Conservation (phyloP, 495 filamentous ascomycete species). For the Talaromyces borbonicus region DNA sequence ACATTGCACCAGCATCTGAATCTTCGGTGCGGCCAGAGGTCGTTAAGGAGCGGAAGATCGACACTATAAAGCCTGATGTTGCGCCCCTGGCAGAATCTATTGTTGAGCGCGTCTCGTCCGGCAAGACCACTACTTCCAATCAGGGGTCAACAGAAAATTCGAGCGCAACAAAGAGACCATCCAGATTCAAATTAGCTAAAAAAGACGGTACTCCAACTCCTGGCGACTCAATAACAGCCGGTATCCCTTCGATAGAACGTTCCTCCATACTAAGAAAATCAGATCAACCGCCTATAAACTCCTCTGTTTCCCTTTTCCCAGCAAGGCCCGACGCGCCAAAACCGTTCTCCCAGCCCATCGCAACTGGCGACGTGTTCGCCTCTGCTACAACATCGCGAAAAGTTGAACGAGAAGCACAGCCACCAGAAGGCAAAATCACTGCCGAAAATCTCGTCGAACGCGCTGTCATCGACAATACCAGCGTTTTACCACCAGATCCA, state of each 20-base stretch:
- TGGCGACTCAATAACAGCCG: constrained; percentile 3
- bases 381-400: background rate
- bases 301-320: constrained; percentile 29
- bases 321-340: constrained; percentile 34
- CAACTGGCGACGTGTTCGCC: constrained; percentile 19
- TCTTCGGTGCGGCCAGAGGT: constrained; percentile 17
- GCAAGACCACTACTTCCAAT: constrained; percentile 8
- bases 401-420: constrained; percentile 28
- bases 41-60: constrained; percentile 18
- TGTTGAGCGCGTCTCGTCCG: constrained; percentile 31
- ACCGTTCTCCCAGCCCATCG: constrained; percentile 36
- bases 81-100: constrained; percentile 34
- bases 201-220: constrained; percentile 6
- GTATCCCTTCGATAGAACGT: constrained; percentile 5
- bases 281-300: constrained; percentile 13
- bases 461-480: constrained; percentile 17
- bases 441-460: constrained; percentile 56
- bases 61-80: constrained; percentile 26
- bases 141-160: constrained; percentile 12
- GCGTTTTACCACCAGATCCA: constrained; percentile 37
- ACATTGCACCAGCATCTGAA: constrained; percentile 54
- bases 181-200: constrained; percentile 34
- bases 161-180: constrained; percentile 27
- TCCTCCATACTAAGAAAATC: constrained; percentile 4
- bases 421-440: constrained; percentile 47